phyloP scores from a whole-genome alignment of 2,329 filamentous ascomycete genomes.

The Rasamsonia emersonii region DNA sequence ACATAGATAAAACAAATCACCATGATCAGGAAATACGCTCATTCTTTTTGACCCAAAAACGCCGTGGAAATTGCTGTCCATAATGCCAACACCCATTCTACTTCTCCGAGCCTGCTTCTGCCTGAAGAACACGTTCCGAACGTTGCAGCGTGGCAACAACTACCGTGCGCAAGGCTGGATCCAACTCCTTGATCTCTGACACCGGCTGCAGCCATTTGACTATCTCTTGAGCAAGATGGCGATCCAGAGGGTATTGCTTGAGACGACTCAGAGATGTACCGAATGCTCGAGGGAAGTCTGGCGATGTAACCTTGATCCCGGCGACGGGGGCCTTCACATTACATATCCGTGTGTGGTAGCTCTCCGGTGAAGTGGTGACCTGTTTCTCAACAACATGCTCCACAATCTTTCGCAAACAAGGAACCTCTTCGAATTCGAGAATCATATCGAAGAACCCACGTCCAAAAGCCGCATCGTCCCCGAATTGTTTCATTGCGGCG shows the following conservation, averaged over 20 bases:
- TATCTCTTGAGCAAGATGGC: conserved; percentile 37
- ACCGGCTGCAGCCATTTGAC: conserved; percentile 43
- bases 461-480: conserved; percentile 57
- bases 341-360: conserved; percentile 59
- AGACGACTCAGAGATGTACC: conserved; percentile 57
- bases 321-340: conserved; percentile 62
- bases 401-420: conserved; percentile 57
- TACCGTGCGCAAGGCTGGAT: conserved; percentile 47
- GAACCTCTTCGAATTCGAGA: conserved; percentile 56
- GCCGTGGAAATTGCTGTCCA: conserved; percentile 13
- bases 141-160: conserved; percentile 33
- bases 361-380: conserved; percentile 49
- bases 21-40: too few species aligned
- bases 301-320: conserved; percentile 53
- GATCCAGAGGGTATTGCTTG: conserved; percentile 40
- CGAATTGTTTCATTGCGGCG: conserved; percentile 68
- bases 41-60: conserved; percentile 17
- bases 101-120: conserved; percentile 11
- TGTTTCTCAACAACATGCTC: conserved; percentile 63
- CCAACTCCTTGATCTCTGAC: conserved; percentile 37
- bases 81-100: conserved; percentile 4
- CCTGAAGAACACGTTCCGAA: conserved; percentile 21
- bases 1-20: conserved; percentile 9
- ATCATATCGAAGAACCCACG: conserved; percentile 77
- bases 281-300: conserved; percentile 65